These are phyloP conservation scores for Globisporangium mamillatum DNA, from an alignment of 352 stramenopile genomes.

Conservation along the genomic window DNA sequence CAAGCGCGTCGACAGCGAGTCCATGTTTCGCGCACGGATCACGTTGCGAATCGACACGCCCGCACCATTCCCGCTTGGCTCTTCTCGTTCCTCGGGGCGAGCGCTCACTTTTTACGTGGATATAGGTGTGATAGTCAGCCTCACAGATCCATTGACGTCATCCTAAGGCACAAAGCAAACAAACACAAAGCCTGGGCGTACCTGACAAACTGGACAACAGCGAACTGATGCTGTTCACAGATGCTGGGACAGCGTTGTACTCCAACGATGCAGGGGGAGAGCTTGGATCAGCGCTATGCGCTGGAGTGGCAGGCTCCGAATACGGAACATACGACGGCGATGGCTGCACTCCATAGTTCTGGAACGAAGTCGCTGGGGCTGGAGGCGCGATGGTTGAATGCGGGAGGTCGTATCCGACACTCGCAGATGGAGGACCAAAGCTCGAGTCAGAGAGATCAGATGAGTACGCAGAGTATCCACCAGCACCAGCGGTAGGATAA, in stretches of 20 bases:
- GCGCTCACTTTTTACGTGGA: conserved; percentile 26
- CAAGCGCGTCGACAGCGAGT: conserved; percentile 65
- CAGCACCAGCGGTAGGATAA: neutral
- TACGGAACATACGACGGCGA: conserved; percentile 25
- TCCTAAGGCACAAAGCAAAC: neutral
- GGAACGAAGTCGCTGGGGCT: conserved; percentile 19
- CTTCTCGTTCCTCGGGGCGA: conserved; percentile 41
- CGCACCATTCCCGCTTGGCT: conserved; percentile 60
- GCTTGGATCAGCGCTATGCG: conserved; percentile 9
- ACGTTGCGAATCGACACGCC: conserved; percentile 61
- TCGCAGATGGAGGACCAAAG: conserved; percentile 26
- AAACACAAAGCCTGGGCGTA: conserved; percentile 4
- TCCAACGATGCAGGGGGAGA: conserved; percentile 49
- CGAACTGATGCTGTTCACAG: conserved; percentile 51
- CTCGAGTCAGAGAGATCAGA: conserved; percentile 17
- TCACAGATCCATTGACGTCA: neutral
- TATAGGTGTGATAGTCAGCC: neutral
- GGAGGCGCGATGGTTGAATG: conserved; percentile 21
- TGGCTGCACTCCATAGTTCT: conserved; percentile 17
- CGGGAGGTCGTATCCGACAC: conserved; percentile 27
- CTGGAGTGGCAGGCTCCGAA: neutral
- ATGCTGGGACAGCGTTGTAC: conserved; percentile 31
- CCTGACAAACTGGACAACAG: conserved; percentile 61
- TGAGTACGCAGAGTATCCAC: conserved; percentile 3
- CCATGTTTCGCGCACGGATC: conserved; percentile 61